phyloP scores from a whole-genome alignment of 768 basidiomycete genomes.

The Podaxis sp. region DNA sequence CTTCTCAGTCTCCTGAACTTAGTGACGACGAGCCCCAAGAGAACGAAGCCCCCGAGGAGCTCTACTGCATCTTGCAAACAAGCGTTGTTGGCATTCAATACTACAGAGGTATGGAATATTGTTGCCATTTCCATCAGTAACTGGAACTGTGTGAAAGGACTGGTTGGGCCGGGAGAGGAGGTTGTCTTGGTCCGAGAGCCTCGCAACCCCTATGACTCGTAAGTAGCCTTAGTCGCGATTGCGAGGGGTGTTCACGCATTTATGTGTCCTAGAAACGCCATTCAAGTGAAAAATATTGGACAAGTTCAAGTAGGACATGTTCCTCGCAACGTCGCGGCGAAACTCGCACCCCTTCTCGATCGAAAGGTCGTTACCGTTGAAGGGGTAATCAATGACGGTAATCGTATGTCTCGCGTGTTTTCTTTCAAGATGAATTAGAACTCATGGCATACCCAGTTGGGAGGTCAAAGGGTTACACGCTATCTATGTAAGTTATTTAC shows the following conservation, averaged over 20 bases:
- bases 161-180: slow-evolving; percentile 79
- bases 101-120: slow-evolving; percentile 49
- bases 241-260: background rate
- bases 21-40: slow-evolving; percentile 37
- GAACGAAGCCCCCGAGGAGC: slow-evolving; percentile 57
- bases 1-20: slow-evolving; percentile 21
- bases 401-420: slow-evolving; percentile 36
- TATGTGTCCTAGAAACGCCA: slow-evolving; percentile 53
- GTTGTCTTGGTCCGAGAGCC: slow-evolving; percentile 67
- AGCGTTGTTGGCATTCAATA: slow-evolving; percentile 84
- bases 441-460: slow-evolving; percentile 24
- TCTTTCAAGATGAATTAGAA: slow-evolving; percentile 7
- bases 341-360: slow-evolving; percentile 73
- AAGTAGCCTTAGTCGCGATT: slow-evolving; percentile 5
- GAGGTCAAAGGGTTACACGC: slow-evolving; percentile 42
- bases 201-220: slow-evolving; percentile 65
- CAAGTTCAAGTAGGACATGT: slow-evolving; percentile 78
- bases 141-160: slow-evolving; percentile 36
- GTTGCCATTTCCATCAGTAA: slow-evolving; percentile 6
- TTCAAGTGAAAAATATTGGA: slow-evolving; percentile 78
- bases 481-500: slow-evolving; percentile 51
- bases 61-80: slow-evolving; percentile 54
- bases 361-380: slow-evolving; percentile 59
- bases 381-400: slow-evolving; percentile 66
- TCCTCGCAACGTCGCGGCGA: slow-evolving; percentile 50